Evolutionary conservation across 345 rosid species (phyloP).

Genomic region (Turnera subulata): DNA sequence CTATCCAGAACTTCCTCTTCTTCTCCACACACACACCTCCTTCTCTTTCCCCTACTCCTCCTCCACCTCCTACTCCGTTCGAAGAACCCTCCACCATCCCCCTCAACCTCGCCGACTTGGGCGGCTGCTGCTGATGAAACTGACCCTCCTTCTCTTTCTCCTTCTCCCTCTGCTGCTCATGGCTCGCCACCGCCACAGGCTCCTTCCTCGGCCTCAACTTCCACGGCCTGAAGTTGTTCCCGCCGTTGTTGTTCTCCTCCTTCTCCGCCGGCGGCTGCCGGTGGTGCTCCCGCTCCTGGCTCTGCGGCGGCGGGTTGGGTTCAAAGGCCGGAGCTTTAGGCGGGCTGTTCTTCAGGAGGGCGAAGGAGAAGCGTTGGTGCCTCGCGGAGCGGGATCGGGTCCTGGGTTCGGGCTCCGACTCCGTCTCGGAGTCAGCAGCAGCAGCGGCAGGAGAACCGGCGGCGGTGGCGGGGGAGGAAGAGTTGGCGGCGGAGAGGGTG

Average conservation of each 20-base stretch:
- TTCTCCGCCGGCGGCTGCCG: constrained; percentile 17
- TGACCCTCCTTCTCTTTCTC: constrained; percentile 11
- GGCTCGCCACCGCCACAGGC: constrained; percentile 7
- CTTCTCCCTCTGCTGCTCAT: constrained; percentile 31
- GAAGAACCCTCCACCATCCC: constrained; percentile 44
- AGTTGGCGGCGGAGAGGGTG: constrained; percentile 12
- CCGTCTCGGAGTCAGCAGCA: constrained; percentile 18
- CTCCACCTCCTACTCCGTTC: constrained; percentile 41
- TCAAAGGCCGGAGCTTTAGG: no score
- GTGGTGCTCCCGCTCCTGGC: no score
- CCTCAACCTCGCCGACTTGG: constrained; percentile 64
- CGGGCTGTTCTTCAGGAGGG: neutral
- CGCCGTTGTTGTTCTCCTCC: constrained; percentile 16
- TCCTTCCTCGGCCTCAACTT: constrained; percentile 71
- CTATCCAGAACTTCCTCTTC: constrained; percentile 64
- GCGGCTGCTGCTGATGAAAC: constrained; percentile 43
- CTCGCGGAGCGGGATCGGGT: constrained; percentile 71
- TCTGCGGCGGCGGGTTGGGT: no score
- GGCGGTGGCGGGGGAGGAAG: constrained; percentile 3
- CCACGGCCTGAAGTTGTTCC: constrained; percentile 51
- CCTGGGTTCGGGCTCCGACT: constrained; percentile 29
- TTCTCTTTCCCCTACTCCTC: constrained; percentile 34
- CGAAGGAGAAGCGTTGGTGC: constrained; percentile 41
- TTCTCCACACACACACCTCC: constrained; percentile 32
- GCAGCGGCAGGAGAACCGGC: neutral